A percentile compares a stretch with the other conserved stretches of the same genome.
phyloP scores from a whole-genome alignment of 768 basidiomycete species.

The Sistotremastrum suecicum region DNA sequence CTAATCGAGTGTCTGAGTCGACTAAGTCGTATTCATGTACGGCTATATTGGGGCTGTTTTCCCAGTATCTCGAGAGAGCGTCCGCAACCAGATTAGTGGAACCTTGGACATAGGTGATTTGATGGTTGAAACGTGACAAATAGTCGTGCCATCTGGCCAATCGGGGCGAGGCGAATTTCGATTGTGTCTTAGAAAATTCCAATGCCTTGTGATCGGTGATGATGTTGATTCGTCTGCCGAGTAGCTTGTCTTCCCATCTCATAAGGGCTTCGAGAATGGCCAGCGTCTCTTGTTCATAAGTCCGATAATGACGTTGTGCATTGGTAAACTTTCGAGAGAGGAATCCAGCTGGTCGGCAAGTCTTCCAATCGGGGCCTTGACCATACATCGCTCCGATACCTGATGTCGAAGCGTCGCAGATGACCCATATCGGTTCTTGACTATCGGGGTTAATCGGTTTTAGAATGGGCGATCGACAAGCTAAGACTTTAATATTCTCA shows the following conservation, averaged over 20 bases:
- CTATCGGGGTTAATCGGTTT: conserved; percentile 11
- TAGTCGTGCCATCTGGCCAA: conserved; percentile 5
- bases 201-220: conserved; percentile 18
- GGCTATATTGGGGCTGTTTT: conserved; percentile 14
- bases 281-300: conserved; percentile 10
- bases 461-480: conserved; percentile 9
- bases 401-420: conserved; percentile 13
- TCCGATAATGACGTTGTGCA: conserved; percentile 17
- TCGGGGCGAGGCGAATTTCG: background rate
- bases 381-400: conserved; percentile 17
- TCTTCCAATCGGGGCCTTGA: conserved; percentile 15
- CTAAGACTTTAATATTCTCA: conserved; percentile 10
- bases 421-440: conserved; percentile 15
- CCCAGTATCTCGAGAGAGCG: conserved; percentile 17
- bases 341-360: conserved; percentile 15
- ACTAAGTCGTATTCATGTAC: conserved; percentile 3
- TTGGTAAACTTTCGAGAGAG: conserved; percentile 16
- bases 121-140: conserved; percentile 1
- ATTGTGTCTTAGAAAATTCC: conserved; percentile 15
- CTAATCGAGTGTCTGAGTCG: conserved; percentile 2
- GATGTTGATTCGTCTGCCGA: conserved; percentile 12
- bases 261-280: conserved; percentile 9
- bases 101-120: conserved; percentile 1
- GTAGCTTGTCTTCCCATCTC: conserved; percentile 21
- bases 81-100: conserved; percentile 17